Evolutionary conservation across 2,329 filamentous ascomycete genomes (phyloP).

Genomic region (Ilyonectria mors-panacis): DNA sequence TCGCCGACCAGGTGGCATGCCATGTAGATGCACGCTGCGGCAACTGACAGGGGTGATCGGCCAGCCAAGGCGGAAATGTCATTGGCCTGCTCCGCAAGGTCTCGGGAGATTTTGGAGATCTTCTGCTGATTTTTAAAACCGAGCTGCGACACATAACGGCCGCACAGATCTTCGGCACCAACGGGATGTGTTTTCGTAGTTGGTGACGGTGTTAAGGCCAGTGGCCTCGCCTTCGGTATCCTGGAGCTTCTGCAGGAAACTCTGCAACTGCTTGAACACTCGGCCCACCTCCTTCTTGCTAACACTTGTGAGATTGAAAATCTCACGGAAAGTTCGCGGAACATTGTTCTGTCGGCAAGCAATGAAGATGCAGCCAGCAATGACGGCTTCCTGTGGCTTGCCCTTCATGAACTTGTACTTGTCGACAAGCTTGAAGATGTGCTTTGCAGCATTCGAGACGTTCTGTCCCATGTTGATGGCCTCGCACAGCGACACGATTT

Average conservation of each 20-base stretch:
- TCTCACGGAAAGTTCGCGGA: slow-evolving; percentile 92
- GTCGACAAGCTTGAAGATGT: slow-evolving; percentile 94
- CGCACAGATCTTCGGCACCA: slow-evolving; percentile 86
- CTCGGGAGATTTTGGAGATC: slow-evolving; percentile 84
- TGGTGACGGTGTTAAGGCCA: slow-evolving; percentile 71
- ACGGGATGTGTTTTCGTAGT: slow-evolving; percentile 84
- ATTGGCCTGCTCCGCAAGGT: slow-evolving; percentile 83
- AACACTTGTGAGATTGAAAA: slow-evolving; percentile 93
- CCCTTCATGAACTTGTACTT: slow-evolving; percentile 96
- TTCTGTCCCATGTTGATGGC: slow-evolving; percentile 84
- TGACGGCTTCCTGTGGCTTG: slow-evolving; percentile 93
- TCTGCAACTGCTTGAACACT: slow-evolving; percentile 93
- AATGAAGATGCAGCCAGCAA: slow-evolving; percentile 97
- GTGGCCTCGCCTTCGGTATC: slow-evolving; percentile 66
- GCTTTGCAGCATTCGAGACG: slow-evolving; percentile 91
- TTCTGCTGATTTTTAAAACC: slow-evolving; percentile 78
- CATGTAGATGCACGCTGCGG: slow-evolving; percentile 97
- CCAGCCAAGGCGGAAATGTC: slow-evolving; percentile 87
- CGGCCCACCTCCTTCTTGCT: slow-evolving; percentile 97
- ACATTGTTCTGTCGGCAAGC: slow-evolving; percentile 92
- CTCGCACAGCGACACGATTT: slow-evolving; percentile 91
- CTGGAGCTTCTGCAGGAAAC: slow-evolving; percentile 84
- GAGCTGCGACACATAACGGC: slow-evolving; percentile 90
- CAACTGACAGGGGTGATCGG: slow-evolving; percentile 92
- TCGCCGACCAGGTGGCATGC: slow-evolving; percentile 89